Percentiles rank a stretch among this genome's conserved stretches.
Evolutionary conservation across 2,329 filamentous ascomycete genomes (phyloP).

Genomic region (Macrophomina pseudophaseolina): DNA sequence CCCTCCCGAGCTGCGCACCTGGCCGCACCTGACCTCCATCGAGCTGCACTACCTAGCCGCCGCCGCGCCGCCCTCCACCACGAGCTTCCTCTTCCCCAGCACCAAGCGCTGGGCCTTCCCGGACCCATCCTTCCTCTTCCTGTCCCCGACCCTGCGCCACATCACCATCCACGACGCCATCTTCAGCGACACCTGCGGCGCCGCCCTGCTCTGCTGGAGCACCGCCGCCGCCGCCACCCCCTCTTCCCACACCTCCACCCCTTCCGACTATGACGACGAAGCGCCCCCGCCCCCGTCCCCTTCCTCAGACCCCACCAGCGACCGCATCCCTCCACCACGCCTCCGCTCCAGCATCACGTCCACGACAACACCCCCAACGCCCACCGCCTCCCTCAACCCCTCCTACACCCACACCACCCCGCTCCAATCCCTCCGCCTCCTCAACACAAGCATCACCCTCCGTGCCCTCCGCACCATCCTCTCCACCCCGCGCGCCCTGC

Average conservation of each 20-base stretch:
- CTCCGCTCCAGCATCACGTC: not conserved
- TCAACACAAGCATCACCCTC: not conserved
- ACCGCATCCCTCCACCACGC: not conserved
- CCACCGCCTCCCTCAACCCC: not conserved
- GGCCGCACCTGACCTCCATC: not conserved
- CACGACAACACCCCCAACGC: too few relatives aligned
- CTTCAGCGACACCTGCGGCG: not conserved
- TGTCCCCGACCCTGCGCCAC: not conserved
- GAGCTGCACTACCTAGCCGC: not conserved
- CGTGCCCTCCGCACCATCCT: not conserved
- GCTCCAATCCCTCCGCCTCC: not conserved
- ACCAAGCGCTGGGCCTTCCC: conserved; percentile 1
- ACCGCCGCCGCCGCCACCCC: not conserved
- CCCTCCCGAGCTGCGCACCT: not conserved
- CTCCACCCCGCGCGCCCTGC: not conserved
- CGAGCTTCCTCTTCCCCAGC: not conserved
- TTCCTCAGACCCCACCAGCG: conserved; percentile 2
- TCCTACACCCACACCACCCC: not conserved
- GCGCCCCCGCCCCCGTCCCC: not conserved
- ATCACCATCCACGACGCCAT: not conserved
- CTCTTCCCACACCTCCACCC: too few relatives aligned
- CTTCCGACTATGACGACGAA: not conserved
- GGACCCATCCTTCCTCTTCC: not conserved
- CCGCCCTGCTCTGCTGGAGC: not conserved
- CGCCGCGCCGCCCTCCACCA: not conserved